These are phyloP conservation scores for Naganishia vaughanmartiniae DNA, from an alignment of 768 basidiomycete genomes.

Conservation along the genomic window DNA sequence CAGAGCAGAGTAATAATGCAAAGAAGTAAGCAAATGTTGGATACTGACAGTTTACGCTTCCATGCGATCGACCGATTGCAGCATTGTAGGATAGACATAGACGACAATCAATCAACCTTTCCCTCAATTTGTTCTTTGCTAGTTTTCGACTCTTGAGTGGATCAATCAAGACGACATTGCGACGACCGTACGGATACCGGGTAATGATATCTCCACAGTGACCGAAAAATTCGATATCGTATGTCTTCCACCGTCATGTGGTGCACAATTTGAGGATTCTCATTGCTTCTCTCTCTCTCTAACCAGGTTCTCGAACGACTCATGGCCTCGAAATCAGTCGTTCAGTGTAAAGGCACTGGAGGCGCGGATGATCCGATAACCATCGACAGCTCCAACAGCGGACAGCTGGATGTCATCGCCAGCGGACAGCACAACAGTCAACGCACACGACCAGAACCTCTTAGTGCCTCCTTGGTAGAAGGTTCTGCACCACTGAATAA, in stretches of 20 bases:
- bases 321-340: neutral
- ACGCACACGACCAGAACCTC: neutral
- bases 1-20: neutral
- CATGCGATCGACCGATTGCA: constrained; percentile 2
- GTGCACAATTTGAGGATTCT: neutral
- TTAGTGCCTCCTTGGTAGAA: neutral
- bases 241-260: neutral
- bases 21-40: neutral
- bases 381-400: constrained; percentile 24
- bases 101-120: no score
- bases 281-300: neutral
- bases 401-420: constrained; percentile 7
- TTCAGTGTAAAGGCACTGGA: neutral
- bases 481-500: neutral
- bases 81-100: neutral
- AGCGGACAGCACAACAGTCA: neutral
- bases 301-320: neutral
- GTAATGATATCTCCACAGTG: neutral
- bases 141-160: no score
- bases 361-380: constrained; percentile 37
- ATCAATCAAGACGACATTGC: no score
- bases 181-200: no score
- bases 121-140: no score
- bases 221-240: neutral
- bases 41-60: neutral